phyloP scores from a whole-genome alignment of 306 rosid genomes.

The Mimosa bimucronata region DNA sequence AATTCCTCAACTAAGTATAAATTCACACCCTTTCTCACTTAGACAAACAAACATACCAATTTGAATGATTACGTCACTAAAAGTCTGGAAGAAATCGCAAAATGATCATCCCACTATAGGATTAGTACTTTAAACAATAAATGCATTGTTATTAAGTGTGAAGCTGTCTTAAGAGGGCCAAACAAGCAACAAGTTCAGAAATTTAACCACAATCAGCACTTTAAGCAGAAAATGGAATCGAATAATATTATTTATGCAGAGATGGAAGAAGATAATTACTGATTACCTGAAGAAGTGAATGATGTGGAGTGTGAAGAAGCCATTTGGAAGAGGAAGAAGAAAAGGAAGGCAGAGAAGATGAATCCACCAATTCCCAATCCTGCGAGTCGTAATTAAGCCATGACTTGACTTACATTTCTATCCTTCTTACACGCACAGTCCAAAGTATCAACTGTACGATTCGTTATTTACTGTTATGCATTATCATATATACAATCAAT shows the following conservation, averaged over 20 bases:
- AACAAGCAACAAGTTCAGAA: slow-evolving; percentile 11
- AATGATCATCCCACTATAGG: neutral
- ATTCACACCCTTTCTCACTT: neutral
- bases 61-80: slow-evolving; percentile 28
- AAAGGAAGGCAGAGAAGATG: slow-evolving; percentile 41
- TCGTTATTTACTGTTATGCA: neutral
- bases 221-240: neutral
- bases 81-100: neutral
- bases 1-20: slow-evolving; percentile 28
- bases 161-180: neutral
- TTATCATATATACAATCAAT: no score
- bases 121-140: neutral
- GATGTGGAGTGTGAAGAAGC: slow-evolving; percentile 39
- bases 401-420: neutral
- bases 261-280: neutral
- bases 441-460: neutral
- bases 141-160: neutral
- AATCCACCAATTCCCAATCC: slow-evolving; percentile 28
- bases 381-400: no score
- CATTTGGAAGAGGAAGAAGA: slow-evolving; percentile 53
- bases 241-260: neutral
- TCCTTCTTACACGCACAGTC: neutral
- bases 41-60: slow-evolving; percentile 9
- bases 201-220: neutral
- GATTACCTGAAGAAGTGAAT: slow-evolving; percentile 32